These are phyloP conservation scores for Barnettozyma wickerhamii DNA, from an alignment of 805 yeast genomes.

Conservation along the genomic window DNA sequence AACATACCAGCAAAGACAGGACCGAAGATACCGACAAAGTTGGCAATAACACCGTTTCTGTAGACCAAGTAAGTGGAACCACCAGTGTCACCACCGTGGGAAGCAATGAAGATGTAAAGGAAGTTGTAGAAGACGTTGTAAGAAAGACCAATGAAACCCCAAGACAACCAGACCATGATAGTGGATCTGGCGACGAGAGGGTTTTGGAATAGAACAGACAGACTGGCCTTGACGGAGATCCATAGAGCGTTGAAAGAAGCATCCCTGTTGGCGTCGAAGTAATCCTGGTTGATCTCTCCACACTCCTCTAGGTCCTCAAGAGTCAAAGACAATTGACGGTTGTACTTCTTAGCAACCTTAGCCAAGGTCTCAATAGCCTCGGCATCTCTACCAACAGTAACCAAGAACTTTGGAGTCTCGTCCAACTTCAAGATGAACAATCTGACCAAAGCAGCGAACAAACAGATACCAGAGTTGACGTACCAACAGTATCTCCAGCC, in stretches of 20 bases:
- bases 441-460: conserved; percentile 43
- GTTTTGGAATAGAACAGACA: conserved; percentile 41
- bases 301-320: conserved; percentile 41
- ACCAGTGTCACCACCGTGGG: conserved; percentile 43
- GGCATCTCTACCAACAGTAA: conserved; percentile 45
- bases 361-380: conserved; percentile 42
- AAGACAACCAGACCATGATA: conserved; percentile 39
- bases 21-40: conserved; percentile 42
- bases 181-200: conserved; percentile 36
- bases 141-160: conserved; percentile 53
- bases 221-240: conserved; percentile 30
- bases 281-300: conserved; percentile 35
- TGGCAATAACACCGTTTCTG: conserved; percentile 43
- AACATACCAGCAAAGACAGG: conserved; percentile 43
- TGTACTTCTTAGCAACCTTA: conserved; percentile 43
- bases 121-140: conserved; percentile 51
- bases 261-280: conserved; percentile 20
- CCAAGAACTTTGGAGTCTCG: conserved; percentile 51
- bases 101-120: conserved; percentile 45
- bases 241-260: conserved; percentile 16
- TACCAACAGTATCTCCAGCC: conserved; percentile 60
- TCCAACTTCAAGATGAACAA: conserved; percentile 38
- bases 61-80: conserved; percentile 39
- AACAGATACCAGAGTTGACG: conserved; percentile 46
- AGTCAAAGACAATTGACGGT: conserved; percentile 36